Base-by-base conservation (phyloP, 1,284 basidiomycete genomes). In the Trametes versicolor region DNA sequence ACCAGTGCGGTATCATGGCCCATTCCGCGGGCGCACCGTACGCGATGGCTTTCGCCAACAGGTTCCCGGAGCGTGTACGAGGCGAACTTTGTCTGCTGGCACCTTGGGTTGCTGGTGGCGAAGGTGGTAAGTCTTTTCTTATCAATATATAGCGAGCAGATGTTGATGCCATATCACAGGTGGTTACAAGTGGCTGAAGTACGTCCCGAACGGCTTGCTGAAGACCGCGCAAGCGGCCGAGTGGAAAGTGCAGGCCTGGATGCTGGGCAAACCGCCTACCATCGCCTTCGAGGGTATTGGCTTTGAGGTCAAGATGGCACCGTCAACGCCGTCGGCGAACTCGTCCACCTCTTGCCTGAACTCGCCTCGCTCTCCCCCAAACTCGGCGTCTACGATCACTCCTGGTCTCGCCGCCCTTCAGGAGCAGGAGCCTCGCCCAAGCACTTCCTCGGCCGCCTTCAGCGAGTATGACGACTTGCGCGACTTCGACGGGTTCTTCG, bases 1-100 rank as follows among this genome's bases (percentile, higher is more conserved):
- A 85, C n/a, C 83, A 87, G 68, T 97, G 94, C 75, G 93, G 94
- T 70, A 81, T 99, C 43, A 89, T 99, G 82, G 97, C 97, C 1
- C 97, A 99, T 80, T 96, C 94, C n/a, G 97, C 97, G 7, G 97
- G 97, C 12, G 93, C 94, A 7, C 97, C 97, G 0, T 99, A 98
- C 76, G 96, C 97, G 0, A 82, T 98, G 58, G 95, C 96, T 0
- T 92, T 94, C 55, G 94, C 93, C 12, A 88, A 92, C 71, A 87
- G 87, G 66, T 82, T 88, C 43, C 89, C 89, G 1, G 83, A 90
- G 13, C 89, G 95, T 25, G 86, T 99, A 58, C 82, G 84, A 27
- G 97, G 97, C 15, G 91, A 95, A 64, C 81, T 98, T 2, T 95
- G 96, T 75, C 80, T 99, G 43, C 82, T 99, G 21, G 95, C 97